Percentiles rank a stretch among this genome's conserved stretches.
Conservation (phyloP, 2,329 filamentous ascomycete species). For the Cladosporium phlei region DNA sequence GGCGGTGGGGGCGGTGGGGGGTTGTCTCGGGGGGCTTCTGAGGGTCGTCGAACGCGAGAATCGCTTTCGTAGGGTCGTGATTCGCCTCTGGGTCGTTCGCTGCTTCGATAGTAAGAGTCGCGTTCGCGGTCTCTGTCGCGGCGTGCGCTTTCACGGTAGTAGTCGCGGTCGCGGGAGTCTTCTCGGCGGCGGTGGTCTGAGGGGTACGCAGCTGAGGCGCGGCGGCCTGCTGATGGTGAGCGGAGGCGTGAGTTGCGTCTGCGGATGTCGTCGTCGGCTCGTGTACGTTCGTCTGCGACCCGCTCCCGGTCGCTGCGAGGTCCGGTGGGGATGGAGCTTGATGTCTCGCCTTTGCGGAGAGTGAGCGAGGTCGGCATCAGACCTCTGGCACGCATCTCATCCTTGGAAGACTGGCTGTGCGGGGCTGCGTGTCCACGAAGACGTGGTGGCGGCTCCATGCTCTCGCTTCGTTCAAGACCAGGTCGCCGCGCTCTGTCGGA, state of each 20-base stretch:
- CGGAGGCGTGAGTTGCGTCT: slow-evolving; percentile 20
- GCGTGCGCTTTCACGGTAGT: slow-evolving; percentile 11
- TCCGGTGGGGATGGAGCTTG: slow-evolving; percentile 9
- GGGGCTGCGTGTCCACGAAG: slow-evolving; percentile 22
- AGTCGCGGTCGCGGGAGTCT: slow-evolving; percentile 22
- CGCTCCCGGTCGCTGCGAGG: slow-evolving; percentile 7
- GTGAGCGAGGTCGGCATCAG: slow-evolving; percentile 31
- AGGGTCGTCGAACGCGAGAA: neutral
- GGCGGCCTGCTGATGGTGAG: slow-evolving; percentile 26
- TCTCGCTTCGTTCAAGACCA: slow-evolving; percentile 44
- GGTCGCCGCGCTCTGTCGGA: slow-evolving; percentile 49
- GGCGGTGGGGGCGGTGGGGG: neutral
- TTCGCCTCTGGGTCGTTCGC: slow-evolving; percentile 15
- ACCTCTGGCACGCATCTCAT: slow-evolving; percentile 29
- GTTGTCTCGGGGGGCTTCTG: neutral
- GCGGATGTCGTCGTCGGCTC: slow-evolving; percentile 18
- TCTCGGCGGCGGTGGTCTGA: slow-evolving; percentile 24
- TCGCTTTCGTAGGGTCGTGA: neutral
- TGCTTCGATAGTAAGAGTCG: slow-evolving; percentile 25
- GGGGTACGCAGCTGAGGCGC: neutral
- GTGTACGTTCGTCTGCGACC: slow-evolving; percentile 7
- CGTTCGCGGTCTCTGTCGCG: slow-evolving; percentile 17
- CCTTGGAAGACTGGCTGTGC: slow-evolving; percentile 22
- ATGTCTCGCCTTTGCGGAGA: slow-evolving; percentile 26
- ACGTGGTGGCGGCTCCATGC: slow-evolving; percentile 40